A percentile compares a stretch with the other conserved stretches of the same genome.
Evolutionary conservation across 805 yeast genomes (phyloP).

Genomic region (Sugiyamaella smithiae): DNA sequence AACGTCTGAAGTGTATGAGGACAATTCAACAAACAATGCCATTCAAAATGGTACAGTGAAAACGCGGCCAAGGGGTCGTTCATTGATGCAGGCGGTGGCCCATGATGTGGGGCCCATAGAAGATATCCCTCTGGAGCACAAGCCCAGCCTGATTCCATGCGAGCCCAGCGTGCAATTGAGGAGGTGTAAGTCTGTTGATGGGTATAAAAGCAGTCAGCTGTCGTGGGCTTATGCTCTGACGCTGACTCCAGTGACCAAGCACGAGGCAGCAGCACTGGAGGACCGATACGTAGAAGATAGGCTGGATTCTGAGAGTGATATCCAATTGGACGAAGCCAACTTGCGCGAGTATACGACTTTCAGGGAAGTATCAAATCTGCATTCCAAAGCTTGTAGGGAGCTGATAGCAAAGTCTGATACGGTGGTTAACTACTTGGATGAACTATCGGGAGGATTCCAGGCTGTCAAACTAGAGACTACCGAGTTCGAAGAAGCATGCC

Average conservation of each 20-base stretch:
- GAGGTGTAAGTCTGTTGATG: background rate
- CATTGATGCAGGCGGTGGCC: conserved; percentile 22
- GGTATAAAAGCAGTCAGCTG: background rate
- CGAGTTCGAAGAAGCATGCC: conserved; percentile 60
- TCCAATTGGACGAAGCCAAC: conserved; percentile 37
- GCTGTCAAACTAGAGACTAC: conserved; percentile 59
- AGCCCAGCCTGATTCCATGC: conserved; percentile 5
- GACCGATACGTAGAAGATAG: conserved; percentile 38
- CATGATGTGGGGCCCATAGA: background rate
- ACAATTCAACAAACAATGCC: background rate
- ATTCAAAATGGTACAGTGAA: background rate
- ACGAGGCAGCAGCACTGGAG: conserved; percentile 39
- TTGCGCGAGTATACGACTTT: conserved; percentile 33
- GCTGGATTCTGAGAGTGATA: conserved; percentile 39
- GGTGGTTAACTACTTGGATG: conserved; percentile 46
- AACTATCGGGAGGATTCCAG: conserved; percentile 51
- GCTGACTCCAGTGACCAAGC: conserved; percentile 37
- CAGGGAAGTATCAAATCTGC: conserved; percentile 33
- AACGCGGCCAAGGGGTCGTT: conserved; percentile 19
- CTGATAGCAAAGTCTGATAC: conserved; percentile 47
- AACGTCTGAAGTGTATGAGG: background rate
- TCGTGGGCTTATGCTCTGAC: background rate
- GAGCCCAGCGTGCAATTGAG: conserved; percentile 6
- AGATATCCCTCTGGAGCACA: background rate
- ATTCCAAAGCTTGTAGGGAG: conserved; percentile 29